These are phyloP conservation scores for Aspergillus aculeatinus DNA, from an alignment of 2,329 filamentous ascomycete genomes.

Conservation along the genomic window DNA sequence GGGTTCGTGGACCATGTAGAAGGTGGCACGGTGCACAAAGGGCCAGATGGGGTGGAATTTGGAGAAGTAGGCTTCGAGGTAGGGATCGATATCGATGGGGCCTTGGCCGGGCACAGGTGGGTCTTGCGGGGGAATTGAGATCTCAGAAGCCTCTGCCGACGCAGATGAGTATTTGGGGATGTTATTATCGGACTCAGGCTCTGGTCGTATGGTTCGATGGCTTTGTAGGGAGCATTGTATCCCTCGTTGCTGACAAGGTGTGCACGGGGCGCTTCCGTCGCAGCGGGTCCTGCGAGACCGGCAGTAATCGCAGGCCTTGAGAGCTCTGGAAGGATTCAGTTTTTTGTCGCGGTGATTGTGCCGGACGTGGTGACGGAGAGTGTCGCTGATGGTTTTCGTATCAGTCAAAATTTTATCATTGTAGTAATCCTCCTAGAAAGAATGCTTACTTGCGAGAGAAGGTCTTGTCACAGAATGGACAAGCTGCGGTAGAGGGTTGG, in stretches of 20 bases:
- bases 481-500: neutral
- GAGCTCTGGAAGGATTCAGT: neutral
- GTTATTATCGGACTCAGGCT: neutral
- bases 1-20: slow-evolving; percentile 16
- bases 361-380: slow-evolving; percentile 18
- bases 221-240: slow-evolving; percentile 1
- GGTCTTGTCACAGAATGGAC: neutral
- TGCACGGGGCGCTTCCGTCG: slow-evolving; percentile 4
- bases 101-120: neutral
- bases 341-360: slow-evolving; percentile 10
- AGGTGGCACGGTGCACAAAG: slow-evolving; percentile 22
- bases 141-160: neutral
- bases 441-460: neutral
- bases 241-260: neutral
- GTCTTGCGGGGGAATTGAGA: neutral
- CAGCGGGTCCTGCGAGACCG: slow-evolving; percentile 11
- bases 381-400: slow-evolving; percentile 6
- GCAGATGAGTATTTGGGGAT: neutral
- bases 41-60: slow-evolving; percentile 28
- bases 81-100: slow-evolving; percentile 1
- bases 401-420: too few species aligned
- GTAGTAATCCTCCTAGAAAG: too few species aligned
- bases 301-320: slow-evolving; percentile 18
- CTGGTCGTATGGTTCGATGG: neutral
- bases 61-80: slow-evolving; percentile 22